Evolutionary conservation across 1,284 basidiomycete genomes (phyloP).

Genomic region (Gymnopus androsaceus): DNA sequence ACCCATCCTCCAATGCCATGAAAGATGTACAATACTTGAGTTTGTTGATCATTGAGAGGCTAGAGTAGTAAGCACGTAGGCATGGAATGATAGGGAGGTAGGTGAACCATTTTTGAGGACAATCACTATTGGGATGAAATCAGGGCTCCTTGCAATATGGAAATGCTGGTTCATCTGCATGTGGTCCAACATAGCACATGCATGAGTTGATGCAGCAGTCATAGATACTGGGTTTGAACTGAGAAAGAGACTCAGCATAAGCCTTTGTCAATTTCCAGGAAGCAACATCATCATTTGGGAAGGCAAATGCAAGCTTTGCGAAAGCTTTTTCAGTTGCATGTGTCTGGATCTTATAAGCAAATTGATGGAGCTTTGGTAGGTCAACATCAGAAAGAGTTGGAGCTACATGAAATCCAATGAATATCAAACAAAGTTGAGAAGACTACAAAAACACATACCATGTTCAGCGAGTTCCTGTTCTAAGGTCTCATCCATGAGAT

Average conservation of each 20-base stretch:
- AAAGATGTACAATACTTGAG: constrained; percentile 2
- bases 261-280: constrained; percentile 13
- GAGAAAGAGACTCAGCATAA: constrained; percentile 20
- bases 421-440: background rate
- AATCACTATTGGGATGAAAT: constrained; percentile 20
- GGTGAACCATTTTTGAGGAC: constrained; percentile 26
- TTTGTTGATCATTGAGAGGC: constrained; percentile 9
- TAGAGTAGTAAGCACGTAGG: constrained; percentile 22
- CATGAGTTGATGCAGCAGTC: constrained; percentile 38
- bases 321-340: constrained; percentile 24
- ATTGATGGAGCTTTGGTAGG: constrained; percentile 7
- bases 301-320: constrained; percentile 18
- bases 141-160: constrained; percentile 33
- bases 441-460: background rate
- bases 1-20: background rate
- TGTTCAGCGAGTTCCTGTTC: background rate
- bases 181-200: constrained; percentile 29
- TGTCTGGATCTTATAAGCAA: constrained; percentile 22
- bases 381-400: background rate
- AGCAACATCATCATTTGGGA: constrained; percentile 13
- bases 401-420: background rate
- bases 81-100: constrained; percentile 33
- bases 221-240: constrained; percentile 30
- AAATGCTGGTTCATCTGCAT: constrained; percentile 21
- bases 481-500: background rate